Conservation (phyloP, 2,329 filamentous ascomycete species). For the Beauveria pseudobassiana region DNA sequence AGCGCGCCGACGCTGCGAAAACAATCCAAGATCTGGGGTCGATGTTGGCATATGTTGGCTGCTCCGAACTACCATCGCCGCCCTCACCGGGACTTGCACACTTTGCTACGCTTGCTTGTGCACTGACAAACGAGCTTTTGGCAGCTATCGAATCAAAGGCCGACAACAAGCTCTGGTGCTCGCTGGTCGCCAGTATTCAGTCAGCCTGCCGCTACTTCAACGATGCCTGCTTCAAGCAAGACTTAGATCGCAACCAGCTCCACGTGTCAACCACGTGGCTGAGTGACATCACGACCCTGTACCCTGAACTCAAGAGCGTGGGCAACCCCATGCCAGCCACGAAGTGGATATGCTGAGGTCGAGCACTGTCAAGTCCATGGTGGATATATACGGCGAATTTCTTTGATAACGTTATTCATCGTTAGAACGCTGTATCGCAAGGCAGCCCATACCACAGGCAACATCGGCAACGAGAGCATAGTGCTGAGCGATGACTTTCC, state of each 20-base stretch:
- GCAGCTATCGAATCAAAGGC: slow-evolving; percentile 26
- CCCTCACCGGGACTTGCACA: slow-evolving; percentile 27
- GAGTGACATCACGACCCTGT: slow-evolving; percentile 19
- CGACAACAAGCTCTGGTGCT: slow-evolving; percentile 28
- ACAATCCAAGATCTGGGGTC: slow-evolving; percentile 31
- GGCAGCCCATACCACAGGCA: slow-evolving; percentile 25
- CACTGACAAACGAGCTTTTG: slow-evolving; percentile 28
- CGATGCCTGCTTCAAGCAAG: slow-evolving; percentile 30
- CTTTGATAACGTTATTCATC: slow-evolving; percentile 31
- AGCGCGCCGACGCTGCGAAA: slow-evolving; percentile 17
- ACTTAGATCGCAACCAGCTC: slow-evolving; percentile 16
- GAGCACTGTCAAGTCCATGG: slow-evolving; percentile 10
- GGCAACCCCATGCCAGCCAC: neutral
- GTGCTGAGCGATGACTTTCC: slow-evolving; percentile 26
- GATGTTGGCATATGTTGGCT: slow-evolving; percentile 42
- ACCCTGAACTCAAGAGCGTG: slow-evolving; percentile 21
- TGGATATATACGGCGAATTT: slow-evolving; percentile 23
- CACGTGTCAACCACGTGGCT: slow-evolving; percentile 20
- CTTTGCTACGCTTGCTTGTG: slow-evolving; percentile 31
- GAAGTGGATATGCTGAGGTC: slow-evolving; percentile 13
- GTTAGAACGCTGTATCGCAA: slow-evolving; percentile 34
- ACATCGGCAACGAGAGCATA: slow-evolving; percentile 14
- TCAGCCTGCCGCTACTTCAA: slow-evolving; percentile 29
- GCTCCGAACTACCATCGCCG: slow-evolving; percentile 30
- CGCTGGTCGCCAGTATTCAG: slow-evolving; percentile 31